Percentiles rank a stretch among this genome's conserved stretches.
Evolutionary conservation across 176 grass and related monocot species (phyloP).

Genomic region (Lolium multiflorum): DNA sequence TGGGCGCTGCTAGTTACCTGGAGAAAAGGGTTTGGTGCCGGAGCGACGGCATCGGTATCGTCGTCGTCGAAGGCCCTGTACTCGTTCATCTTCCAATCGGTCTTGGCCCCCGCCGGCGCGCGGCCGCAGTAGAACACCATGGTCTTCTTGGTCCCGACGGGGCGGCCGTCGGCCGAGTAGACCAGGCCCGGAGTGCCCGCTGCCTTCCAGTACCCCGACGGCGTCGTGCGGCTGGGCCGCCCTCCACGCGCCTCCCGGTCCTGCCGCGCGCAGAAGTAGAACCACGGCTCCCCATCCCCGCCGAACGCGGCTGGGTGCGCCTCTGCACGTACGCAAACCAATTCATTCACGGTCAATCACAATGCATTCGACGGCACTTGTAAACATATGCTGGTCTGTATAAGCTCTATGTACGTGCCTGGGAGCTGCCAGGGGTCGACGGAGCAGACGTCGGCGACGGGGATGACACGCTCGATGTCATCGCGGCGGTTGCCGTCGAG

Average conservation of each 20-base stretch:
- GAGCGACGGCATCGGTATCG: background rate
- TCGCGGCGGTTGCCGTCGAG: slow-evolving; percentile 49
- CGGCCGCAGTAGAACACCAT: slow-evolving; percentile 97
- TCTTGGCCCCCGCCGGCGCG: slow-evolving; percentile 67
- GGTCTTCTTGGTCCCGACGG: slow-evolving; percentile 77
- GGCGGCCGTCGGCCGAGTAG: slow-evolving; percentile 62
- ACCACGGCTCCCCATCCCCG: slow-evolving; percentile 77
- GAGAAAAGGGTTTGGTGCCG: slow-evolving; percentile 15
- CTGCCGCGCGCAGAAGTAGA: slow-evolving; percentile 90
- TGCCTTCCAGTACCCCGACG: slow-evolving; percentile 97
- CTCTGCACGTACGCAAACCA: slow-evolving; percentile 21
- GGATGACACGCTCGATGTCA: slow-evolving; percentile 80
- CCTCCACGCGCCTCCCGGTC: slow-evolving; percentile 85
- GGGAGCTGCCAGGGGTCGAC: slow-evolving; percentile 81
- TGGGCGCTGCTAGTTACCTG: slow-evolving; percentile 26
- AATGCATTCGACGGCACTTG: background rate
- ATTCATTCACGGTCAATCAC: background rate
- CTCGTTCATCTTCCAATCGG: slow-evolving; percentile 96
- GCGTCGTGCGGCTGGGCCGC: slow-evolving; percentile 83
- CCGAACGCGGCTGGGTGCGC: slow-evolving; percentile 5
- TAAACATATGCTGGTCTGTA: too few species aligned
- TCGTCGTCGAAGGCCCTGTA: slow-evolving; percentile 65
- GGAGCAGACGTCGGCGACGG: slow-evolving; percentile 69
- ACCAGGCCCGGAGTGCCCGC: slow-evolving; percentile 77
- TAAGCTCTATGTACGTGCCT: slow-evolving; percentile 41